A percentile compares a stretch with the other conserved stretches of the same genome.
Conservation (phyloP, 345 rosid genomes). For the Eucalyptus victrix region DNA sequence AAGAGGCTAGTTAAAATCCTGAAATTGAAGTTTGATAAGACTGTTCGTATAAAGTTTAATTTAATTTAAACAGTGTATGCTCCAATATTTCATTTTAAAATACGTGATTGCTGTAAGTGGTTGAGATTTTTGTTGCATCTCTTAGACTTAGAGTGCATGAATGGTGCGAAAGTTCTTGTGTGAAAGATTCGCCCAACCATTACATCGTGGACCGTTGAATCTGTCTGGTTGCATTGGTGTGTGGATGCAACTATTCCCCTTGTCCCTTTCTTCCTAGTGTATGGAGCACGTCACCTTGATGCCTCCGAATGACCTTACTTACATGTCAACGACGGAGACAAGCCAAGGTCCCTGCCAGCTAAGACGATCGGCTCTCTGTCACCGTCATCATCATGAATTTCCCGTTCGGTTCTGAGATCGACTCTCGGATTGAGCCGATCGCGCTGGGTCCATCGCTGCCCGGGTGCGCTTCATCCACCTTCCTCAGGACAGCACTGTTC, state of each 20-base stretch:
- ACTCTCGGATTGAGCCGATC: not conserved
- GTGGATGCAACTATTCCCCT: not conserved
- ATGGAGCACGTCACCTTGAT: not conserved
- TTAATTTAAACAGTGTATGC: not conserved
- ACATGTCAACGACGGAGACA: slow-evolving; percentile 6
- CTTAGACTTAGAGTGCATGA: not conserved
- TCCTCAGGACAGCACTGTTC: not conserved
- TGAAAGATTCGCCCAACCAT: too few relatives aligned
- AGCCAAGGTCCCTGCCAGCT: slow-evolving; percentile 25
- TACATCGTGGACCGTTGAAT: not conserved
- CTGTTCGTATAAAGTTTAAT: not conserved
- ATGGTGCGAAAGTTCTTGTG: too few relatives aligned
- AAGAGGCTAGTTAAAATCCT: not conserved
- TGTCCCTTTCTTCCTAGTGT: not conserved
- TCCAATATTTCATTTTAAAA: not conserved
- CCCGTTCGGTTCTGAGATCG: not conserved
- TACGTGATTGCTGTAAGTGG: rapidly evolving
- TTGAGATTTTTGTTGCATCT: not conserved
- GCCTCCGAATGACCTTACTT: not conserved
- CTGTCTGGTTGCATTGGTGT: not conserved
- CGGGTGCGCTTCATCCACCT: slow-evolving; percentile 19
- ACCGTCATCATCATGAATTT: slow-evolving; percentile 23
- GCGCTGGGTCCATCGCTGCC: not conserved
- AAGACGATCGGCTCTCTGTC: slow-evolving; percentile 21
- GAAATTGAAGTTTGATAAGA: too few relatives aligned